Evolutionary conservation across 2,329 filamentous ascomycete genomes (phyloP), one percentile per base, ranked within the genome.

Genomic region (Clonostachys sp.): DNA sequence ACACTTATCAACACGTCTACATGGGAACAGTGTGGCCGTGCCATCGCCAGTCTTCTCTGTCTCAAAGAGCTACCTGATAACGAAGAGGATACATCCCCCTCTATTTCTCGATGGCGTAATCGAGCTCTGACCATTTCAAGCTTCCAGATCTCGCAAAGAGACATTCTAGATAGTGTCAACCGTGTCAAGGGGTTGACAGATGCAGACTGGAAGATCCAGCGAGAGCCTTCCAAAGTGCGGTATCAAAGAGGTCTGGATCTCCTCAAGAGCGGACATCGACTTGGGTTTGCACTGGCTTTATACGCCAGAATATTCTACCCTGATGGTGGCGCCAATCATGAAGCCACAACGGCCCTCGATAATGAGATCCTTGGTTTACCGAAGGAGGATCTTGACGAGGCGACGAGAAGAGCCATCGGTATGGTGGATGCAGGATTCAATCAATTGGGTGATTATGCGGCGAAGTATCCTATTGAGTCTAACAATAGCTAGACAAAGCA

Each of bases 151-250:
- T 80, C 64, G 49, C 85, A 89, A 60, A 71, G 72, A 12, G 83
- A 88, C 10, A 87, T 88, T 68, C 72, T 88, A 46, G 74, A 77
- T 36, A 75, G 74, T 14, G 62, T 84, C 12, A 72, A 83, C 55
- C 74, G 77, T 0, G 82, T 83, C 5, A 77, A 78, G 0, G 74
- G 74, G 0, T 80, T 76, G 0, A 75, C 65, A 2, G 77, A 83
- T 36, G 63, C 61, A 0, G 83, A 87, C 55, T 89, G 84, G 84
- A 71, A 59, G 3, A 72, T 88, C 47, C 67, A 57, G 2, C 62
- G 72, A 8, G 74, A 83, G 61, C 54, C 61, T 1, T 62, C 67
- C 2, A 52, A 65, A 6, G 34, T 17, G 14, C 33, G 44, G 8
- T 45, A 45, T 35, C 18, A 10, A 6, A 14, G 16, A 9, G 44